Percentiles rank a stretch among this genome's conserved stretches.
These are phyloP conservation scores for Obelidium mucronatum DNA, from an alignment of 192 early-diverging fungal genomes.

Conservation along the genomic window DNA sequence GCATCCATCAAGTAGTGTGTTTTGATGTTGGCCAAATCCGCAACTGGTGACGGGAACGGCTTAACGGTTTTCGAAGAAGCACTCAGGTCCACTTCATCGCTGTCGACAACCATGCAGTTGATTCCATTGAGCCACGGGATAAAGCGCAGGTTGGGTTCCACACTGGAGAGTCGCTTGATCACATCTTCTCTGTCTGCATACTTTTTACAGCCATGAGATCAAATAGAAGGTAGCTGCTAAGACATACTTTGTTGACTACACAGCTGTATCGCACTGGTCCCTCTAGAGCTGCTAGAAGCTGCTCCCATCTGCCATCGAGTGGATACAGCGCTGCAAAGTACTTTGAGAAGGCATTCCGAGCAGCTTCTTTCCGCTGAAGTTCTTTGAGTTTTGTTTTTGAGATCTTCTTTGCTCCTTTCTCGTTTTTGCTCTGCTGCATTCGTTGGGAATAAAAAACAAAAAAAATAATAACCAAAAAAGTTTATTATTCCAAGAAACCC, in stretches of 20 bases:
- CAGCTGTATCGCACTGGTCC: slow-evolving; percentile 27
- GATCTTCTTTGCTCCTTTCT: background rate
- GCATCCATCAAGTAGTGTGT: slow-evolving; percentile 50
- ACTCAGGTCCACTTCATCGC: slow-evolving; percentile 2
- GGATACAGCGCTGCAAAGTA: slow-evolving; percentile 27
- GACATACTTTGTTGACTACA: slow-evolving; percentile 29
- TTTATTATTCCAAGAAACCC: too few relatives aligned
- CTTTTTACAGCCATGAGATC: too few relatives aligned
- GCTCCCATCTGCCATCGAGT: slow-evolving; percentile 10
- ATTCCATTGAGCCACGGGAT: background rate
- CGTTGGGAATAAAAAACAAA: too few relatives aligned
- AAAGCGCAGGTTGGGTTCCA: background rate
- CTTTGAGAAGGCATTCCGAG: slow-evolving; percentile 11
- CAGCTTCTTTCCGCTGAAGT: slow-evolving; percentile 18
- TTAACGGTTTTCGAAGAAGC: background rate
- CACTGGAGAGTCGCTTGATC: too few relatives aligned
- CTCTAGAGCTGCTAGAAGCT: slow-evolving; percentile 29
- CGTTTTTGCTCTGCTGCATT: too few relatives aligned
- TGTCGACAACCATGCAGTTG: slow-evolving; percentile 30
- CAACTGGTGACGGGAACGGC: slow-evolving; percentile 37
- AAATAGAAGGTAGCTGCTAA: too few relatives aligned
- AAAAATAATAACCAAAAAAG: too few relatives aligned
- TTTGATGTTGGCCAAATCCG: slow-evolving; percentile 26
- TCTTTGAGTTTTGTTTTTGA: slow-evolving; percentile 27
- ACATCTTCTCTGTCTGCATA: too few relatives aligned